A percentile compares a stretch with the other conserved stretches of the same genome.
These are phyloP conservation scores for Camelina neglecta DNA, from an alignment of 345 rosid genomes.

Conservation along the genomic window DNA sequence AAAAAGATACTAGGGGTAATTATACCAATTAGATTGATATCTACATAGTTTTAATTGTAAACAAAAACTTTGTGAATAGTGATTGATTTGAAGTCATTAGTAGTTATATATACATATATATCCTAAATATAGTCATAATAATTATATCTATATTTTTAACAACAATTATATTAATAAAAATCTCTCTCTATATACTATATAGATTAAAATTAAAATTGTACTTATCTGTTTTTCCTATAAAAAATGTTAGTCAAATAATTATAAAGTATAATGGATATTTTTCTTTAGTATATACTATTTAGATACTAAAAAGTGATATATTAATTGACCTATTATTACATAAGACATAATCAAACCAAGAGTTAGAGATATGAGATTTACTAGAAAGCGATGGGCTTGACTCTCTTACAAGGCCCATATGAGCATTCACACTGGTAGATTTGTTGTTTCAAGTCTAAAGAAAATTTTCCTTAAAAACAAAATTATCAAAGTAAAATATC, in stretches of 20 bases:
- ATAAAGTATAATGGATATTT: too few relatives aligned
- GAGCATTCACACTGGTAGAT: not conserved
- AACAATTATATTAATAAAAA: too few relatives aligned
- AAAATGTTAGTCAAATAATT: not conserved
- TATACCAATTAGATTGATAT: not conserved
- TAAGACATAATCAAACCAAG: not conserved
- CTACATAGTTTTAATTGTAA: not conserved
- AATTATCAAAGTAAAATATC: not conserved
- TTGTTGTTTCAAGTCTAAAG: not conserved
- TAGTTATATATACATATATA: not conserved
- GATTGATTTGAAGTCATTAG: not conserved
- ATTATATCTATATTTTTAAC: too few relatives aligned
- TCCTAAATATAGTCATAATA: too few relatives aligned
- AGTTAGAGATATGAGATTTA: not conserved
- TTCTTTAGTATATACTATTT: too few relatives aligned
- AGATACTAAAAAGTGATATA: too few relatives aligned
- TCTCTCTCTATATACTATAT: too few relatives aligned
- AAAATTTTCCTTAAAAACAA: not conserved
- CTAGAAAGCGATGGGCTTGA: not conserved
- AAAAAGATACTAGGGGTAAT: not conserved
- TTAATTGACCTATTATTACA: too few relatives aligned
- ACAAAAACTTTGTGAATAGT: not conserved
- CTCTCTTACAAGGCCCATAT: not conserved
- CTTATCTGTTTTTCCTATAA: too few relatives aligned
- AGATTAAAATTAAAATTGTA: too few relatives aligned